phyloP scores from a whole-genome alignment of 2,329 filamentous ascomycete genomes.

The Diaporthe nobilis region DNA sequence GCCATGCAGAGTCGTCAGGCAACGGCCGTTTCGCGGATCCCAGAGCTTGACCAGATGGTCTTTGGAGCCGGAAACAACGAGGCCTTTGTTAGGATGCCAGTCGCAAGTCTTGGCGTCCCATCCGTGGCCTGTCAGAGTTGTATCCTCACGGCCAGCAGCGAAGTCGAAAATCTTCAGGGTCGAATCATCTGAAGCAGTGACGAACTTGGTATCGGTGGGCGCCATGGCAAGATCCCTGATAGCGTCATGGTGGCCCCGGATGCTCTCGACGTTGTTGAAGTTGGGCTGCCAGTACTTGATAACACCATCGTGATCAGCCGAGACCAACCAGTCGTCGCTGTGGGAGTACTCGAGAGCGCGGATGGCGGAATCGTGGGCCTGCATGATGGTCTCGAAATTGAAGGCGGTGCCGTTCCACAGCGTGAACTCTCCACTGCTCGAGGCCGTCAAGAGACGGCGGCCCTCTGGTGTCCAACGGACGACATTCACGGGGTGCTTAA shows the following conservation, averaged over 20 bases:
- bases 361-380: conserved; percentile 92
- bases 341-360: conserved; percentile 90
- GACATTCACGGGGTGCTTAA: conserved; percentile 96
- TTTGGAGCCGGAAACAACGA: conserved; percentile 96
- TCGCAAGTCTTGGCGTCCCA: conserved; percentile 99
- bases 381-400: conserved; percentile 99
- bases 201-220: conserved; percentile 94
- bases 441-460: conserved; percentile 89
- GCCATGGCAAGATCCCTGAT: conserved; percentile 94
- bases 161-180: conserved; percentile 98
- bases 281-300: conserved; percentile 99
- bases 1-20: conserved; percentile 92
- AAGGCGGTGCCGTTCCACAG: conserved; percentile 99
- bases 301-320: conserved; percentile 92
- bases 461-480: conserved; percentile 98
- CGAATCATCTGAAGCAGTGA: conserved; percentile 95
- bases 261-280: conserved; percentile 98
- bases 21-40: conserved; percentile 93
- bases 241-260: conserved; percentile 90
- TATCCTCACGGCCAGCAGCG: conserved; percentile 85
- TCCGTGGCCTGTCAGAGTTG: conserved; percentile 89
- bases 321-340: conserved; percentile 96
- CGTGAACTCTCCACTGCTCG: conserved; percentile 97
- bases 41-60: conserved; percentile 98
- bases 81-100: conserved; percentile 95